phyloP scores from a whole-genome alignment of 163 green algal genomes.

The Scenedesmus sp. region DNA sequence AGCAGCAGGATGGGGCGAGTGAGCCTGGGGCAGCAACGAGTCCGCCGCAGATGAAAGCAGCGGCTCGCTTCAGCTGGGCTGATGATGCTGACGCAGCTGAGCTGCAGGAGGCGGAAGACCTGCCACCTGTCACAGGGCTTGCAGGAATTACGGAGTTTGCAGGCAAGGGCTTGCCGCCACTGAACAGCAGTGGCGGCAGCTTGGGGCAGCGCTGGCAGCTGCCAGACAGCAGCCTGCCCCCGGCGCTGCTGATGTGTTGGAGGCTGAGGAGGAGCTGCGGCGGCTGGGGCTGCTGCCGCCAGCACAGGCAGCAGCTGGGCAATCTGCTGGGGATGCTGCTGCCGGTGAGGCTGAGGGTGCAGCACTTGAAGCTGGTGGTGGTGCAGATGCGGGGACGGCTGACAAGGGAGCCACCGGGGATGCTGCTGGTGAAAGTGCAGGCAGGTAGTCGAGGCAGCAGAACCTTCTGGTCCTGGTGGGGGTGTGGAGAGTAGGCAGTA shows the following conservation, averaged over 20 bases:
- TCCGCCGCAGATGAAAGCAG: not conserved
- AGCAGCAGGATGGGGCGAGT: not conserved
- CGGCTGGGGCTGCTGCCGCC: not conserved
- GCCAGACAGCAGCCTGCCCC: slow-evolving; percentile 1
- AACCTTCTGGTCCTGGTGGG: not conserved
- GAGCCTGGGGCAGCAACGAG: not conserved
- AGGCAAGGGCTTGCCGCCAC: not conserved
- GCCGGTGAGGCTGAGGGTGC: not conserved
- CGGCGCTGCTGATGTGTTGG: not conserved
- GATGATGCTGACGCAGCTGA: slow-evolving; percentile 4
- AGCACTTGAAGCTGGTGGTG: not conserved
- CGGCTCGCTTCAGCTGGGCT: not conserved
- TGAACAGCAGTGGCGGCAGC: not conserved
- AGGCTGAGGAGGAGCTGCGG: not conserved
- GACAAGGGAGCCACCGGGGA: no score
- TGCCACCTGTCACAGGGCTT: not conserved
- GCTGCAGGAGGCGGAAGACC: not conserved
- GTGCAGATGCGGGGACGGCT: not conserved
- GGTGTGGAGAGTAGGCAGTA: no score
- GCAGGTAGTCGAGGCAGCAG: not conserved
- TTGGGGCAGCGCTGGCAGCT: not conserved
- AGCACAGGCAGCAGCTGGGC: not conserved
- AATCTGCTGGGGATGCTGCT: not conserved
- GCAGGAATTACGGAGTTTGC: no score
- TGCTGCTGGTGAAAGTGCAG: no score